phyloP scores from a whole-genome alignment of 257 asterid species.

The Penstemon barbatus region DNA sequence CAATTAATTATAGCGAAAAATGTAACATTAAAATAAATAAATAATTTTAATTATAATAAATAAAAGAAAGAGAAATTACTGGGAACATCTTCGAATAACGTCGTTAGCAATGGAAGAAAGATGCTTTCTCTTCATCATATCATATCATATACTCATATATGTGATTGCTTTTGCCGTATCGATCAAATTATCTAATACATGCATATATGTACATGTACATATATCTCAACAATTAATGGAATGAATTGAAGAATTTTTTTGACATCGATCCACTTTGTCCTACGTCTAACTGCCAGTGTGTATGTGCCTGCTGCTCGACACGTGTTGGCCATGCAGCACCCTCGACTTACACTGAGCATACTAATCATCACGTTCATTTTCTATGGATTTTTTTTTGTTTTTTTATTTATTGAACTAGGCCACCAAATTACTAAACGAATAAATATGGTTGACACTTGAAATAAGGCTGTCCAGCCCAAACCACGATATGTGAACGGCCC shows the following conservation, averaged over 20 bases:
- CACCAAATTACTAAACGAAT: too few relatives aligned
- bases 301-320: slow-evolving; percentile 18
- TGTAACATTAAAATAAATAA: background rate
- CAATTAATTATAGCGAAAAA: background rate
- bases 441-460: too few relatives aligned
- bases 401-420: background rate
- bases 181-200: background rate
- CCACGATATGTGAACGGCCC: too few relatives aligned
- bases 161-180: slow-evolving; percentile 18
- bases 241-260: background rate
- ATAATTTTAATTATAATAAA: background rate
- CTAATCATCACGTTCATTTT: background rate
- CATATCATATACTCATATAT: background rate
- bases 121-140: slow-evolving; percentile 60
- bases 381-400: background rate
- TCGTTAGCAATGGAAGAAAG: slow-evolving; percentile 70
- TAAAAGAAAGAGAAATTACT: slow-evolving; percentile 34
- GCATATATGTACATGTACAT: background rate
- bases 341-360: background rate
- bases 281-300: slow-evolving; percentile 25
- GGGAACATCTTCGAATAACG: slow-evolving; percentile 58
- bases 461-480: too few relatives aligned
- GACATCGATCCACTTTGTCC: slow-evolving; percentile 28
- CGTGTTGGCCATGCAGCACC: slow-evolving; percentile 52
- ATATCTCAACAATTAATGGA: background rate